These are phyloP conservation scores for Hypoxylon cercidicola DNA, from an alignment of 495 filamentous ascomycete genomes.

Conservation along the genomic window DNA sequence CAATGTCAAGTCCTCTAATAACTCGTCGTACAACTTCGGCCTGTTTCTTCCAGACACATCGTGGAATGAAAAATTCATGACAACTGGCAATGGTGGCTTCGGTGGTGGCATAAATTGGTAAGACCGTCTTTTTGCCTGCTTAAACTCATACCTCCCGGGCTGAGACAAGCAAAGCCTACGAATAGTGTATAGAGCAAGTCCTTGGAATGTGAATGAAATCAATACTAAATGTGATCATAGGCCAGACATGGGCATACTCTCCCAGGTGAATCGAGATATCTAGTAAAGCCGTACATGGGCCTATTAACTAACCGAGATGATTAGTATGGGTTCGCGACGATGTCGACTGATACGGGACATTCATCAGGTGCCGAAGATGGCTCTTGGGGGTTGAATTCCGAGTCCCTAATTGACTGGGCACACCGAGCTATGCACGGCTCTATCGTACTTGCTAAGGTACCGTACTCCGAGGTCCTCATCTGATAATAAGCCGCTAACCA, in stretches of 20 bases:
- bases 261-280: slow-evolving; percentile 20
- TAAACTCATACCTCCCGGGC: too few relatives aligned
- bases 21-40: slow-evolving; percentile 60
- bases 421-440: slow-evolving; percentile 65
- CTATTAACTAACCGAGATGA: not conserved
- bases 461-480: not conserved
- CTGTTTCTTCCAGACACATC: slow-evolving; percentile 58
- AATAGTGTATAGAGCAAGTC: too few relatives aligned
- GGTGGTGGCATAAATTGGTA: slow-evolving; percentile 60
- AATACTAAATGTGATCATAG: slow-evolving; percentile 1
- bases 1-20: slow-evolving; percentile 56
- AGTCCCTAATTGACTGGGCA: slow-evolving; percentile 55
- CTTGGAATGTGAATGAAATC: not conserved
- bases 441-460: slow-evolving; percentile 54
- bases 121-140: too few relatives aligned
- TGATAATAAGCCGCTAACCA: not conserved
- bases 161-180: too few relatives aligned
- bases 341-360: slow-evolving; percentile 68
- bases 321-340: slow-evolving; percentile 62
- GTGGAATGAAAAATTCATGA: slow-evolving; percentile 63
- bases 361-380: slow-evolving; percentile 50
- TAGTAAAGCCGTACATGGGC: too few relatives aligned
- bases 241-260: slow-evolving; percentile 40
- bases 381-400: slow-evolving; percentile 59
- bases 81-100: slow-evolving; percentile 67